Evolutionary conservation across 2,329 filamentous ascomycete species (phyloP).

Genomic region (Fusarium setosum): DNA sequence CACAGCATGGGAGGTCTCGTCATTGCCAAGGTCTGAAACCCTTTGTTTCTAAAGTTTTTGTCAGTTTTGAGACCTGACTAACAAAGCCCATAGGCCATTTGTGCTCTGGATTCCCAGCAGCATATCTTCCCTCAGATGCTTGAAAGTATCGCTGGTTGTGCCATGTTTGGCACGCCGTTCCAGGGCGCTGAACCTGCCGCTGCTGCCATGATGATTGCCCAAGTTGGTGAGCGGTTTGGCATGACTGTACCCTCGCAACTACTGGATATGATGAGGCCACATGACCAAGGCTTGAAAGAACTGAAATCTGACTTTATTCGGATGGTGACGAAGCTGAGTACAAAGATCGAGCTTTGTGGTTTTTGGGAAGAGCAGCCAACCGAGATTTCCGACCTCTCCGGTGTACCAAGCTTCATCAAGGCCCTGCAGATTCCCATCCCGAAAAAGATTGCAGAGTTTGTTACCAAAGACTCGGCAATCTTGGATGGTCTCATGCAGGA

Average conservation of each 20-base stretch:
- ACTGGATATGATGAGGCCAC: constrained; percentile 54
- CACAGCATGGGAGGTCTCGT: constrained; percentile 59
- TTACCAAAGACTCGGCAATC: constrained; percentile 53
- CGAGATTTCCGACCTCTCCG: constrained; percentile 50
- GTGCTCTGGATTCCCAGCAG: constrained; percentile 48
- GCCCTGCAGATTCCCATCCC: constrained; percentile 41
- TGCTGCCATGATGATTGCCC: constrained; percentile 51
- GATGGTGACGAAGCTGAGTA: constrained; percentile 47
- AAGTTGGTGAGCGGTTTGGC: constrained; percentile 48
- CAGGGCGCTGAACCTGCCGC: constrained; percentile 51
- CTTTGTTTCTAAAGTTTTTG: fast-evolving
- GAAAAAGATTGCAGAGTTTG: constrained; percentile 51
- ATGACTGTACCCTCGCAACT: constrained; percentile 50
- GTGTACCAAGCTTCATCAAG: constrained; percentile 44
- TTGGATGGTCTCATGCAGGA: constrained; percentile 49
- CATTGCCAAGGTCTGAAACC: constrained; percentile 50
- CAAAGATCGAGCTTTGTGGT: constrained; percentile 50
- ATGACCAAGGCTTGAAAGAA: constrained; percentile 51
- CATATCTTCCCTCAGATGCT: constrained; percentile 53
- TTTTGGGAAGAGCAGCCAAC: constrained; percentile 56
- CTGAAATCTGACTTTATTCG: constrained; percentile 54
- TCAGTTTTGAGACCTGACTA: background rate
- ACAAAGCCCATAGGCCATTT: constrained; percentile 31
- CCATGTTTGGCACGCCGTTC: constrained; percentile 57
- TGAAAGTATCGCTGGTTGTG: constrained; percentile 52